Conservation (phyloP, 306 rosid genomes). For the Quercus berberidifolia region DNA sequence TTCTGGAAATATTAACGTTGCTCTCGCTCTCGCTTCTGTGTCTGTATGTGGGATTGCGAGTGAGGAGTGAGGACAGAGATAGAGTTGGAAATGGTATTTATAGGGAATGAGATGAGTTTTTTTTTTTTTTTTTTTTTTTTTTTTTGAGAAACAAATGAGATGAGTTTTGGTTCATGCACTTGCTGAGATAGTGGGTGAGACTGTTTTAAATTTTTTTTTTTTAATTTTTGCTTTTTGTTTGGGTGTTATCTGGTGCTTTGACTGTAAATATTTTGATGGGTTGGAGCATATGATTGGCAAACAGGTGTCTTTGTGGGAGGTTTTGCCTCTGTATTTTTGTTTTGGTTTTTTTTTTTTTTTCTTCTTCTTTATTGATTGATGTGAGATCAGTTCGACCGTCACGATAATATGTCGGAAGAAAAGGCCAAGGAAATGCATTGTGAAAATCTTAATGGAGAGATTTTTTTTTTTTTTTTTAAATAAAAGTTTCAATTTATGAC, state of each 20-base stretch:
- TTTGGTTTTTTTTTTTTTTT: no score
- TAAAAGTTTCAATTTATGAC: fast-evolving
- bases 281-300: background rate
- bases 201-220: background rate
- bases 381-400: no score
- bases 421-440: no score
- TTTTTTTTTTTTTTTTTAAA: no score
- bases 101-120: slow-evolving; percentile 1
- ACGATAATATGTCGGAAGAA: no score
- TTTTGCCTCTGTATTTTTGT: no score
- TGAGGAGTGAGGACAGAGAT: slow-evolving; percentile 25
- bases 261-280: background rate
- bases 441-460: no score
- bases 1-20: background rate
- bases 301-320: background rate
- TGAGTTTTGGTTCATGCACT: slow-evolving; percentile 36
- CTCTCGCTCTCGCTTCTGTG: background rate
- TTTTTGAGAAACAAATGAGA: no score
- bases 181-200: background rate
- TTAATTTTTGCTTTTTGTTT: background rate
- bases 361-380: no score
- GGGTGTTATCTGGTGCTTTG: background rate
- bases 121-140: no score
- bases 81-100: slow-evolving; percentile 22
- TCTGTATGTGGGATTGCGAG: slow-evolving; percentile 1